Evolutionary conservation across 2,329 filamentous ascomycete genomes (phyloP).

Genomic region (Leptographium radiaticola): DNA sequence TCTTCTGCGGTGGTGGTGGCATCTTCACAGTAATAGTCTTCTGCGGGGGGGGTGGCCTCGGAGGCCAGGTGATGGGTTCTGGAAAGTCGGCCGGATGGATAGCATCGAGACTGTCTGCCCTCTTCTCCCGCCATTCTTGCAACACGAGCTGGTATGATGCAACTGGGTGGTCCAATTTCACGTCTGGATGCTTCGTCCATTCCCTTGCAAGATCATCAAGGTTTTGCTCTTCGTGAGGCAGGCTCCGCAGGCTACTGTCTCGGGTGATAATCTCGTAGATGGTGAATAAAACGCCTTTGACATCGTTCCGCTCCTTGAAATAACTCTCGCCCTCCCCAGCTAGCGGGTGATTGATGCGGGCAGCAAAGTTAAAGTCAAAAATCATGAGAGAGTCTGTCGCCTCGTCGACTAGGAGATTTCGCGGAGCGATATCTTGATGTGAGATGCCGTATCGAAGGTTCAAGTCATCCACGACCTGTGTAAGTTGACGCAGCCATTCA

Average conservation of each 20-base stretch:
- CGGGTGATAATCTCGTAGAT: constrained; percentile 23
- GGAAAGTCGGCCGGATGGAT: neutral
- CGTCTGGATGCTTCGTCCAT: constrained; percentile 21
- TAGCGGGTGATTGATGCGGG: constrained; percentile 9
- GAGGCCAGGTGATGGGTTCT: neutral
- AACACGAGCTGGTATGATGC: neutral
- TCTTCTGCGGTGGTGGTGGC: too few relatives aligned
- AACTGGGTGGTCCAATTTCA: constrained; percentile 16
- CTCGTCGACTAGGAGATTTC: constrained; percentile 23
- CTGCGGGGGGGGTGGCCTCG: too few relatives aligned
- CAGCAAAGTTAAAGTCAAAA: constrained; percentile 22
- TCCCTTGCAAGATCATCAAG: constrained; percentile 7
- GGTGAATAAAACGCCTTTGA: constrained; percentile 22
- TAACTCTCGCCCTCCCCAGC: neutral
- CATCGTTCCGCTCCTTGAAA: constrained; percentile 15
- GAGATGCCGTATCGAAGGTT: constrained; percentile 22
- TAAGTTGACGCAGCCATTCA: constrained; percentile 20
- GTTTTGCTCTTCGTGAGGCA: constrained; percentile 9
- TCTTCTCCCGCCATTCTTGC: neutral
- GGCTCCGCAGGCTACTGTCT: constrained; percentile 13
- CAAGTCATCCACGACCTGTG: constrained; percentile 21
- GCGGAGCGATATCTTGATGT: constrained; percentile 23
- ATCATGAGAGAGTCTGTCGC: constrained; percentile 19
- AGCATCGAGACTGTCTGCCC: neutral
- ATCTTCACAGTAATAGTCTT: too few relatives aligned